Evolutionary conservation across 116 monocot genomes (phyloP).

Genomic region (Dioscorea cayenensis): DNA sequence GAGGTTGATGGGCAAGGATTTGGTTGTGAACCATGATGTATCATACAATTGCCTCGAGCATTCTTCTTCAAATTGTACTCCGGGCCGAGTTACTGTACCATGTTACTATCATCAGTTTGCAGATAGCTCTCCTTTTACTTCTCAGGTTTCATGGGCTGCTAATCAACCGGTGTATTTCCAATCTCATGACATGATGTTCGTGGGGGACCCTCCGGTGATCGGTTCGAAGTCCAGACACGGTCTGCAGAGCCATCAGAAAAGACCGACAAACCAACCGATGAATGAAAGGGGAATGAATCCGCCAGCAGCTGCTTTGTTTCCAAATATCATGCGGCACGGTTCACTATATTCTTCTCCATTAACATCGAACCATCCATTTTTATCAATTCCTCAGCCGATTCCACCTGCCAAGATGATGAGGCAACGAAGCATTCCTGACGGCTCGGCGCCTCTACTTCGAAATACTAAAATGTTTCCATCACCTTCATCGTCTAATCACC

Average conservation of each 20-base stretch:
- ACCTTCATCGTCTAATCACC: too few relatives aligned
- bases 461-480: too few relatives aligned
- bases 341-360: too few relatives aligned
- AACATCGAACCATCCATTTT: too few relatives aligned
- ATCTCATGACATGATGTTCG: background rate
- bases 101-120: background rate
- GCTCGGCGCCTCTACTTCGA: too few relatives aligned
- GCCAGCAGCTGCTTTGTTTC: too few relatives aligned
- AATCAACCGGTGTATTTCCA: background rate
- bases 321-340: too few relatives aligned
- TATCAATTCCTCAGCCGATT: too few relatives aligned
- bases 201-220: background rate
- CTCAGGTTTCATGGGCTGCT: background rate
- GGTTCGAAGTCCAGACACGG: background rate
- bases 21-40: background rate
- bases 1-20: conserved; percentile 2
- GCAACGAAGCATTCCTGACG: too few relatives aligned
- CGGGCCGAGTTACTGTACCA: background rate
- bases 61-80: background rate
- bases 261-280: background rate
- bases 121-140: background rate
- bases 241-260: background rate
- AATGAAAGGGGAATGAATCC: background rate
- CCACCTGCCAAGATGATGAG: too few relatives aligned
- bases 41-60: background rate